phyloP scores from a whole-genome alignment of 208 protist species.

The Trypanosoma grayi region DNA sequence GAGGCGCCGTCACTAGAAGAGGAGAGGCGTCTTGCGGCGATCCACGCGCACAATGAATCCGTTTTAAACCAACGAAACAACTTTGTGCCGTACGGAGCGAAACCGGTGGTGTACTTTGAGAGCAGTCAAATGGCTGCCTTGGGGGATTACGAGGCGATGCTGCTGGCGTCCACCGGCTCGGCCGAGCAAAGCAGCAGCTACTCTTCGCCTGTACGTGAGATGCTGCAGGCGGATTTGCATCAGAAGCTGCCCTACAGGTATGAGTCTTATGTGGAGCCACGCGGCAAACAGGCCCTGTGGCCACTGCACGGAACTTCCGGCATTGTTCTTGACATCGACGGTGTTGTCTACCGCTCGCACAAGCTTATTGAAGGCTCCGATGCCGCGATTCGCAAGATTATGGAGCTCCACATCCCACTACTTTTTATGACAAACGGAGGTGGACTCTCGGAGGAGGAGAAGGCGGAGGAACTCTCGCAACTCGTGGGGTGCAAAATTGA shows the following conservation, averaged over 20 bases:
- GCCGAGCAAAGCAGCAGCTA: slow-evolving; percentile 23
- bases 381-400: slow-evolving; percentile 56
- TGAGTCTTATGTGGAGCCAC: slow-evolving; percentile 33
- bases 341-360: slow-evolving; percentile 64
- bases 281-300: slow-evolving; percentile 28
- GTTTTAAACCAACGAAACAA: slow-evolving; percentile 40
- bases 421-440: slow-evolving; percentile 87
- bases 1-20: slow-evolving; percentile 43
- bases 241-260: slow-evolving; percentile 81
- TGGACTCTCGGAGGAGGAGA: slow-evolving; percentile 55
- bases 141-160: slow-evolving; percentile 57
- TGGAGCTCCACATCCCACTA: slow-evolving; percentile 70
- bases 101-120: slow-evolving; percentile 58
- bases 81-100: slow-evolving; percentile 80
- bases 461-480: slow-evolving; percentile 64
- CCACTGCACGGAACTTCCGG: slow-evolving; percentile 77
- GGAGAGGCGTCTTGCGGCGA: slow-evolving; percentile 37
- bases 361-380: slow-evolving; percentile 73
- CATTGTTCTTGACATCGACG: slow-evolving; percentile 85
- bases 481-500: slow-evolving; percentile 57
- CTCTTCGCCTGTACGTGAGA: slow-evolving; percentile 36
- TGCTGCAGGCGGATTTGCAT: slow-evolving; percentile 53
- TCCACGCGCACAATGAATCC: slow-evolving; percentile 45
- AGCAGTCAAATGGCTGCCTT: slow-evolving; percentile 70
- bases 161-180: slow-evolving; percentile 13